Percentiles rank a stretch among this genome's conserved stretches.
These are phyloP conservation scores for Paulownia fortunei DNA, from an alignment of 257 asterid genomes.

Conservation along the genomic window DNA sequence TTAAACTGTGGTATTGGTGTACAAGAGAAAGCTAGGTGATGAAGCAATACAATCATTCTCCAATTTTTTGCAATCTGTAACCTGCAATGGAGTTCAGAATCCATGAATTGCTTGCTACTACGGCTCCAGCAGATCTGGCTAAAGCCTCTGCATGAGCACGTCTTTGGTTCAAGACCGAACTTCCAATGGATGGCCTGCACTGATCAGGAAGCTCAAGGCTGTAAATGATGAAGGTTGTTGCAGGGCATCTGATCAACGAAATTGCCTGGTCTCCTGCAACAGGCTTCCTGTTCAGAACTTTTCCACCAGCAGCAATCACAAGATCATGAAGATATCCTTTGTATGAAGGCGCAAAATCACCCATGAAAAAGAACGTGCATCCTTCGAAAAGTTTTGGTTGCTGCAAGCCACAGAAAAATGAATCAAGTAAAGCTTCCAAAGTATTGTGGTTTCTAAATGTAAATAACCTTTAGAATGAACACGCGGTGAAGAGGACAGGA, in stretches of 20 bases:
- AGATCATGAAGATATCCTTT: constrained; percentile 81
- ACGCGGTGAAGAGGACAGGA: not conserved
- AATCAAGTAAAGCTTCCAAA: not conserved
- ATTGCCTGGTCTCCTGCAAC: constrained; percentile 45
- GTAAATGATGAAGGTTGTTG: constrained; percentile 58
- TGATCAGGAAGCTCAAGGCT: constrained; percentile 63
- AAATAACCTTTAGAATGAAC: constrained; percentile 7
- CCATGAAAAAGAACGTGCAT: constrained; percentile 67
- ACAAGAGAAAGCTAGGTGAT: not conserved
- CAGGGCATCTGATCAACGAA: constrained; percentile 28
- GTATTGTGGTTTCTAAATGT: not conserved
- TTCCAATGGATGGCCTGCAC: constrained; percentile 40
- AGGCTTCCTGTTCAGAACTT: constrained; percentile 78
- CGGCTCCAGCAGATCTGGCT: constrained; percentile 67
- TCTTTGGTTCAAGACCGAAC: constrained; percentile 43
- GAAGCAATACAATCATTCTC: constrained; percentile 26
- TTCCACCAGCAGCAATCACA: constrained; percentile 87
- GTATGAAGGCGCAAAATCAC: constrained; percentile 70
- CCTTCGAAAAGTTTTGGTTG: constrained; percentile 80
- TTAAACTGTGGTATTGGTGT: not conserved
- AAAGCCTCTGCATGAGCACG: constrained; percentile 60
- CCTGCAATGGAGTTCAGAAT: constrained; percentile 82
- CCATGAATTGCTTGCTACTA: constrained; percentile 76
- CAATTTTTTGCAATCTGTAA: constrained; percentile 49
- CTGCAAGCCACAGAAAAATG: constrained; percentile 51